Evolutionary conservation across 2,329 filamentous ascomycete genomes (phyloP).

Genomic region (Botrytis elliptica): DNA sequence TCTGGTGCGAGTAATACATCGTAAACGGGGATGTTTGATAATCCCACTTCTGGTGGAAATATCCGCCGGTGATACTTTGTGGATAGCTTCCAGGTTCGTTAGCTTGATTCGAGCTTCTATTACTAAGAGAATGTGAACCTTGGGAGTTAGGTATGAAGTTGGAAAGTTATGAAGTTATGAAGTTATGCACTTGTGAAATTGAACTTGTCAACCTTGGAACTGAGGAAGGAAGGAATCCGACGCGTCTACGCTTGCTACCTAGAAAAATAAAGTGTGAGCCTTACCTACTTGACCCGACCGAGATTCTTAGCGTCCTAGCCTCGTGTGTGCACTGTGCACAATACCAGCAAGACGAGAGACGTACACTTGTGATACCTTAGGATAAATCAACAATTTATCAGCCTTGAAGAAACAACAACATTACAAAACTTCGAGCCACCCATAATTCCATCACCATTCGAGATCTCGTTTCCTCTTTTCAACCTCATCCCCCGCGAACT

Average conservation of each 20-base stretch:
- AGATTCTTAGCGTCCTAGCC: constrained; percentile 15
- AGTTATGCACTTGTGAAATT: no score
- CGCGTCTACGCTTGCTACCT: constrained; percentile 16
- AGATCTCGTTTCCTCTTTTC: no score
- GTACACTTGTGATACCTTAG: constrained; percentile 14
- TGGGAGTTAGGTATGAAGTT: no score
- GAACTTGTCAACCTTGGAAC: no score
- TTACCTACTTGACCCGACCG: neutral
- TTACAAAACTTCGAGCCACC: neutral
- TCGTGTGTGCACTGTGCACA: neutral
- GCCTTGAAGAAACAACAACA: constrained; percentile 16
- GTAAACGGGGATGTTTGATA: neutral
- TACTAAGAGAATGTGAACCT: neutral
- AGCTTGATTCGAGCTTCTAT: neutral
- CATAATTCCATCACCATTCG: neutral
- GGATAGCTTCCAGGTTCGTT: neutral
- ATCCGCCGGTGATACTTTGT: neutral
- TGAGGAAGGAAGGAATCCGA: neutral
- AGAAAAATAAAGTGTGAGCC: constrained; percentile 3
- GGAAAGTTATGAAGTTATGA: no score
- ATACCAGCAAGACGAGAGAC: neutral
- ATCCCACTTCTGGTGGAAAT: neutral
- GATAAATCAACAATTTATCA: constrained; percentile 19
- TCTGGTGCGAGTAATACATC: neutral
- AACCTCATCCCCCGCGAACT: neutral